Percentiles rank a stretch among this genome's conserved stretches.
Evolutionary conservation across 2,329 filamentous ascomycete species (phyloP).

Genomic region (Aphanocladium album): DNA sequence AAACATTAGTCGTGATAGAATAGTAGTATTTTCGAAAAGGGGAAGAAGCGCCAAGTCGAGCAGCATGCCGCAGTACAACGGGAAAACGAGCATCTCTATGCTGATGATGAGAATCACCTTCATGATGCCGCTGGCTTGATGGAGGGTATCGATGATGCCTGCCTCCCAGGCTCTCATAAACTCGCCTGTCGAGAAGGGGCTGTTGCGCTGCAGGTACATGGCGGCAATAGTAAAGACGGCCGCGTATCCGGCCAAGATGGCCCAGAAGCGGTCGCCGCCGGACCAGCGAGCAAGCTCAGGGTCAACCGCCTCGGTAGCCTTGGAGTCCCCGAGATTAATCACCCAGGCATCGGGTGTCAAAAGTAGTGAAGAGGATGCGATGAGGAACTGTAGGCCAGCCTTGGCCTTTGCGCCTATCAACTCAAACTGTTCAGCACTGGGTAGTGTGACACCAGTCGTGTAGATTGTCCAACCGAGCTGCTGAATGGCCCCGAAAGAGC

Average conservation of each 20-base stretch:
- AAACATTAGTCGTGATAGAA: slow-evolving; percentile 73
- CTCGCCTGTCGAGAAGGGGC: slow-evolving; percentile 57
- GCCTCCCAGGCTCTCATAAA: slow-evolving; percentile 65
- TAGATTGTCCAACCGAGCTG: slow-evolving; percentile 39
- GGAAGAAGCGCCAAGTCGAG: slow-evolving; percentile 85
- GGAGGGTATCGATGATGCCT: slow-evolving; percentile 72
- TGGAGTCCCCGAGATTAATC: slow-evolving; percentile 47
- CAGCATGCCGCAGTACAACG: slow-evolving; percentile 88
- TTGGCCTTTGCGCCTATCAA: background rate
- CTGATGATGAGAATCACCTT: slow-evolving; percentile 98
- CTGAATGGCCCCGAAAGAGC: slow-evolving; percentile 35
- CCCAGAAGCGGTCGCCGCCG: slow-evolving; percentile 58
- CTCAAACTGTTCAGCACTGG: slow-evolving; percentile 16
- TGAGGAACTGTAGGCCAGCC: background rate
- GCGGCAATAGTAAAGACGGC: slow-evolving; percentile 70
- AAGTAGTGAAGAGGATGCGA: slow-evolving; percentile 23
- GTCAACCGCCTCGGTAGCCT: slow-evolving; percentile 38
- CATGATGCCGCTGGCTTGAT: slow-evolving; percentile 92
- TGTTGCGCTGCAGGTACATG: slow-evolving; percentile 71
- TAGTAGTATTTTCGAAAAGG: slow-evolving; percentile 75
- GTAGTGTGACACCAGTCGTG: slow-evolving; percentile 34
- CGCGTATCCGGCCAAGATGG: slow-evolving; percentile 75
- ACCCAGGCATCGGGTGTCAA: slow-evolving; percentile 53
- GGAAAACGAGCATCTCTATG: slow-evolving; percentile 98
- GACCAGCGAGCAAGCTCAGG: slow-evolving; percentile 63